phyloP scores from a whole-genome alignment of 192 early-diverging fungal genomes.

The Umbelopsis sp. region DNA sequence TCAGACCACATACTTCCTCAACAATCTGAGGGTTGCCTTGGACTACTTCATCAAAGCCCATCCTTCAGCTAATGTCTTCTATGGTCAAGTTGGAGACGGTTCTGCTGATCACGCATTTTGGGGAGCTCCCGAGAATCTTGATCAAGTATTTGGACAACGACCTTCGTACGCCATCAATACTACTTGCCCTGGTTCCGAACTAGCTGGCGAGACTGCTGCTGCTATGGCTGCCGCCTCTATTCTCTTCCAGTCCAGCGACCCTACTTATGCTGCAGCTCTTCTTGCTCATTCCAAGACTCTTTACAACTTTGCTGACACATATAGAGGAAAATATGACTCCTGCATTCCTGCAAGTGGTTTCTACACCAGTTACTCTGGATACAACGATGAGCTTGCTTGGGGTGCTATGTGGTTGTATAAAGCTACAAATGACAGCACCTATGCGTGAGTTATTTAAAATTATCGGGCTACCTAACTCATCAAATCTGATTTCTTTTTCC shows the following conservation, averaged over 20 bases:
- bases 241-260: slow-evolving; percentile 46
- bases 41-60: slow-evolving; percentile 21
- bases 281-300: slow-evolving; percentile 43
- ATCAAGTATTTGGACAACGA: slow-evolving; percentile 16
- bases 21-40: background rate
- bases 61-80: background rate
- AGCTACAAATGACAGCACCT: slow-evolving; percentile 38
- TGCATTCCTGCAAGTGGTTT: slow-evolving; percentile 27
- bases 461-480: too few relatives aligned
- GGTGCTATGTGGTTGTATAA: slow-evolving; percentile 49
- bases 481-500: too few relatives aligned
- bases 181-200: slow-evolving; percentile 46
- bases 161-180: slow-evolving; percentile 40
- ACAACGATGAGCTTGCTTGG: slow-evolving; percentile 50
- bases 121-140: background rate
- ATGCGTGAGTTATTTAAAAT: slow-evolving; percentile 11
- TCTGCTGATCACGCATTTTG: background rate
- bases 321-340: background rate
- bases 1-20: background rate
- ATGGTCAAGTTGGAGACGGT: background rate
- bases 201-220: slow-evolving; percentile 47
- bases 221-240: slow-evolving; percentile 50
- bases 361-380: slow-evolving; percentile 42
- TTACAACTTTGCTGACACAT: slow-evolving; percentile 39
- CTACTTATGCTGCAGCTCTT: slow-evolving; percentile 35